phyloP scores from a whole-genome alignment of 2,329 filamentous ascomycete genomes.

The Rutstroemia sp. region DNA sequence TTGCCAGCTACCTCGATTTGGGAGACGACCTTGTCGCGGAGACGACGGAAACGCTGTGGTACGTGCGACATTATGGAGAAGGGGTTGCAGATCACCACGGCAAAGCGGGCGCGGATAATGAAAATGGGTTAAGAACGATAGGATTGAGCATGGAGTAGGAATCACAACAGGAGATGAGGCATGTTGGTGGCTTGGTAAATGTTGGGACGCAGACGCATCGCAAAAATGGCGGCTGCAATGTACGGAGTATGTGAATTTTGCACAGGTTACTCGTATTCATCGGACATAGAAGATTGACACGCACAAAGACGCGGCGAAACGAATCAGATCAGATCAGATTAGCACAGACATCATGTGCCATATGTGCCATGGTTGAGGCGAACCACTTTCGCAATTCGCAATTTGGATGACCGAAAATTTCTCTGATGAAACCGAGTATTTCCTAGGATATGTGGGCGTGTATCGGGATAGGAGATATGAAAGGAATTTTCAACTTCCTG shows the following conservation, averaged over 20 bases:
- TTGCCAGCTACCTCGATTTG: neutral
- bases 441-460: neutral
- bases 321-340: too few species aligned
- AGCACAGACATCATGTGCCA: too few species aligned
- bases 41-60: neutral
- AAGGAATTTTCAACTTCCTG: neutral
- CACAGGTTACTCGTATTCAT: too few species aligned
- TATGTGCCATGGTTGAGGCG: too few species aligned
- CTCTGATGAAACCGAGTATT: neutral
- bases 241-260: neutral
- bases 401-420: neutral
- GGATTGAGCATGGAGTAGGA: neutral
- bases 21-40: neutral
- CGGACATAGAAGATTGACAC: too few species aligned
- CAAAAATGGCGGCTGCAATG: neutral
- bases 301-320: too few species aligned
- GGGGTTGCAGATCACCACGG: neutral
- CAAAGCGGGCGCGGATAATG: neutral
- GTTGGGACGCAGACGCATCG: neutral
- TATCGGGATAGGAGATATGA: neutral
- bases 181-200: conserved; percentile 4
- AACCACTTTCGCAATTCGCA: too few species aligned
- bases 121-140: neutral
- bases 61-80: conserved; percentile 5
- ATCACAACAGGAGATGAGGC: neutral